Percentiles rank a stretch among this genome's conserved stretches.
These are phyloP conservation scores for Celoporthe dispersa DNA, from an alignment of 2,329 filamentous ascomycete species.

Conservation along the genomic window DNA sequence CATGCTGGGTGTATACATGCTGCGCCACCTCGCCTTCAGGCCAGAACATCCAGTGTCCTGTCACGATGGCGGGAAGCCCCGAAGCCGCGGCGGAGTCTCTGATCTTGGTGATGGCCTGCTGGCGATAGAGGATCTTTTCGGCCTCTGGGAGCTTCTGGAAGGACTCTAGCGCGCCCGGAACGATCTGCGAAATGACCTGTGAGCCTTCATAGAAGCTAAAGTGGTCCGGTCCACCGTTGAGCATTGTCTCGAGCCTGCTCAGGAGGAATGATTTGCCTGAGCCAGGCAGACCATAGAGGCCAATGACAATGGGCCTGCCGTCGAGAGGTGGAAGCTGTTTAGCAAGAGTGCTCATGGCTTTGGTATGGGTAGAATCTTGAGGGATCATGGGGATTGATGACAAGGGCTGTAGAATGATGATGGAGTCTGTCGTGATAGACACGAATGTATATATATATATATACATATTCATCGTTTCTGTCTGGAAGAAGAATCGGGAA, in stretches of 20 bases:
- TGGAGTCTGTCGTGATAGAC: background rate
- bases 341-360: background rate
- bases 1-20: background rate
- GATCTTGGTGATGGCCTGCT: background rate
- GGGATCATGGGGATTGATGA: background rate
- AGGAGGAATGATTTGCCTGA: conserved; percentile 1
- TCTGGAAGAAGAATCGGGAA: background rate
- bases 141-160: background rate
- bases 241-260: background rate
- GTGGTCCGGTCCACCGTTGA: background rate
- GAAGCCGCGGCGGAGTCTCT: background rate
- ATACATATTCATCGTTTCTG: background rate
- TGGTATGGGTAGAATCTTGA: background rate
- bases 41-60: background rate
- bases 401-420: background rate
- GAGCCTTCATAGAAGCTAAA: conserved; percentile 2
- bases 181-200: background rate
- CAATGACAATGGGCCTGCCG: background rate
- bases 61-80: background rate
- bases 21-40: background rate
- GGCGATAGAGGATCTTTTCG: background rate
- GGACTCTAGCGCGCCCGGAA: background rate
- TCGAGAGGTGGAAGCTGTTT: background rate
- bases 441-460: background rate
- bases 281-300: background rate